Evolutionary conservation across 2,329 filamentous ascomycete species (phyloP), one percentile per base, ranked within the genome.

Genomic region (Aspergillus uvarum): DNA sequence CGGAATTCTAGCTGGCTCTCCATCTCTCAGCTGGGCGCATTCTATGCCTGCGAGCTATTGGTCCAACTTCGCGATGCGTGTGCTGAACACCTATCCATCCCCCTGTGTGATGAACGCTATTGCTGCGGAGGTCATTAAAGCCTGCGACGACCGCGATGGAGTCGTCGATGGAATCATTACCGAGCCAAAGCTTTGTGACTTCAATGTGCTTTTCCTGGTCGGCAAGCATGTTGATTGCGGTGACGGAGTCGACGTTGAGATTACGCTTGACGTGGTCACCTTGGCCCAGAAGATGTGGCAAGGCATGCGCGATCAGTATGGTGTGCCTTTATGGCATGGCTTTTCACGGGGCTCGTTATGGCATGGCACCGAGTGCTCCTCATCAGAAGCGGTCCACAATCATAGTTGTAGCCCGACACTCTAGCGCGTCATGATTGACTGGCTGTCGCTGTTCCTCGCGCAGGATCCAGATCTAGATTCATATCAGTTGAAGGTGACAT

Each of bases 1-100:
- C 63, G 85, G 84, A 16, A 78, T 83, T 10, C 63, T 85, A 1
- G 80, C 83, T 11, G 56, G 22, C 3, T 82, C 78, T 80, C 78
- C 70, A 70, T 72, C 54, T 78, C 82, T 67, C 65, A 85, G 29
- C 74, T 78, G 63, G 56, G 16, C 64, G 62, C 21, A 66, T 60
- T 42, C 77, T 68, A 56, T 76, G 2, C 51, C 58, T 2, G 56
- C 63, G 1, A 61, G 55, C 4, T 58, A 57, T 51, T 68, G 62
- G 56, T 29, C 53, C 12, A 29, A 16, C 14, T 8, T 38, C 3
- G 56, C 59, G 10, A 61, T 61, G 61, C 53, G 58, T 31, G 19
- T 56, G 35, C 26, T 16, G 3, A 22, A 47, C 7, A 24, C n/a
- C 5, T 57, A 56, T 24, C 59, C 60, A 5, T 26, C 47, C 3